phyloP scores from a whole-genome alignment of 2,329 filamentous ascomycete genomes.

The Aphanocladium album region DNA sequence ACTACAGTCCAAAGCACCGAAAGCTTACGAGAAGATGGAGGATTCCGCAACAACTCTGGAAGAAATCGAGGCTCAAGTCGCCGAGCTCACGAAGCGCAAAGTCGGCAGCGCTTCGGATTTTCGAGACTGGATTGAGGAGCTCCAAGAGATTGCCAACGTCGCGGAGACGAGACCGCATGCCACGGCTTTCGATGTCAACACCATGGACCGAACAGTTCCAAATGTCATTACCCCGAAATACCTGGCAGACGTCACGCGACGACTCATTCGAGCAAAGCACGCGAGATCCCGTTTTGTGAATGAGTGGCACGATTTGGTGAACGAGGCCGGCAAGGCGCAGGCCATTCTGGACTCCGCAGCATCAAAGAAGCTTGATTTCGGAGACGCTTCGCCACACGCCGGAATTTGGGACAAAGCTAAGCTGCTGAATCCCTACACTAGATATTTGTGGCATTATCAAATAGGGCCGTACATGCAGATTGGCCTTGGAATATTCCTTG shows the following conservation, averaged over 20 bases:
- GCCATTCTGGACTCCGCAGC: constrained; percentile 77
- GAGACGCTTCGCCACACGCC: constrained; percentile 49
- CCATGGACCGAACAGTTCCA: constrained; percentile 52
- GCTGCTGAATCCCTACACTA: constrained; percentile 72
- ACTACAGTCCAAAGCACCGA: constrained; percentile 74
- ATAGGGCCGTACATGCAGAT: constrained; percentile 65
- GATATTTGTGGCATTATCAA: constrained; percentile 72
- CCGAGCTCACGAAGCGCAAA: constrained; percentile 75
- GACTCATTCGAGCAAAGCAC: constrained; percentile 76
- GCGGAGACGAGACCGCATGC: constrained; percentile 54
- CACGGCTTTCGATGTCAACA: constrained; percentile 34
- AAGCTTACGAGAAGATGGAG: constrained; percentile 78
- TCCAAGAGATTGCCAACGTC: constrained; percentile 70
- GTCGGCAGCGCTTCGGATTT: constrained; percentile 70
- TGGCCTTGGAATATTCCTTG: constrained; percentile 60
- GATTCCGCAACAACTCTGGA: constrained; percentile 77
- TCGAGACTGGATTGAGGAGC: constrained; percentile 92
- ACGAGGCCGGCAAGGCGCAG: constrained; percentile 69
- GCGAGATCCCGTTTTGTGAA: constrained; percentile 75
- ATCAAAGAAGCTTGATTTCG: constrained; percentile 76
- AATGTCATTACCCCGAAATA: constrained; percentile 90
- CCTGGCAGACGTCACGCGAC: constrained; percentile 80
- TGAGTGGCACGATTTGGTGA: constrained; percentile 78
- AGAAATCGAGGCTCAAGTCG: constrained; percentile 74
- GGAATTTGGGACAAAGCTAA: constrained; percentile 50